Evolutionary conservation across 768 basidiomycete species (phyloP), one percentile per base, ranked within the genome.

Genomic region (Coprinopsis sp.): DNA sequence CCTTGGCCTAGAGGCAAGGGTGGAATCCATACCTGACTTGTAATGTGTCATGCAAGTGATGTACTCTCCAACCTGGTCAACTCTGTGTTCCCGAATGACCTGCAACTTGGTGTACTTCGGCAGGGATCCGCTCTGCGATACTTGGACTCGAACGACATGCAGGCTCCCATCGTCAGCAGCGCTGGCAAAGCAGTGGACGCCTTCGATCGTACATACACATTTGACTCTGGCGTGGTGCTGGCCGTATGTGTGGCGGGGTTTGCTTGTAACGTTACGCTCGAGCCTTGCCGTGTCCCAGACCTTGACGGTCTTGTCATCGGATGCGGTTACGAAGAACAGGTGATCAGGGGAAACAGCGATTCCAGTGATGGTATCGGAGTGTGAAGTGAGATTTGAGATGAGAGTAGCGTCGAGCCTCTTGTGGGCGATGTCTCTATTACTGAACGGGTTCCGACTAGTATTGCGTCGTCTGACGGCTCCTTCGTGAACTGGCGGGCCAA

Each of bases 291-390:
- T 87, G 53, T 91, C 87, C 92, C 92, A 96, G 33, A 89, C 75
- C 62, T 92, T 94, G 58, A 94, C 82, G 0, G 89, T 93, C 69
- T 89, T 90, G 64, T 98, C 95, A 51, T 98, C 84, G 1, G 92
- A 95, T 29, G 88, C 82, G 0, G 95, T 91, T 3, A 94, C 82
- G 54, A 99, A 97, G 72, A 96, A 99, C 61, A 84, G 68, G 56
- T 96, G 91, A 58, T 98, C 96, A 2, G 95, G 94, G 1, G 95
- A 84, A 19, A 93, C 88, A 2, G 85, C 85, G 19, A 98, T 69
- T 6, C 81, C 77, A 2, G 86, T 91, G 48, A 98, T 71, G 1
- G 81, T 72, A 21, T 86, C 90, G 0, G 82, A 77, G 59, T 97
- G 95, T 3, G 91, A 87, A 14, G 78, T 77, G 13, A 96, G 75